Conservation (phyloP, 2,329 filamentous ascomycete species). For the Exutisphaerella laricina region DNA sequence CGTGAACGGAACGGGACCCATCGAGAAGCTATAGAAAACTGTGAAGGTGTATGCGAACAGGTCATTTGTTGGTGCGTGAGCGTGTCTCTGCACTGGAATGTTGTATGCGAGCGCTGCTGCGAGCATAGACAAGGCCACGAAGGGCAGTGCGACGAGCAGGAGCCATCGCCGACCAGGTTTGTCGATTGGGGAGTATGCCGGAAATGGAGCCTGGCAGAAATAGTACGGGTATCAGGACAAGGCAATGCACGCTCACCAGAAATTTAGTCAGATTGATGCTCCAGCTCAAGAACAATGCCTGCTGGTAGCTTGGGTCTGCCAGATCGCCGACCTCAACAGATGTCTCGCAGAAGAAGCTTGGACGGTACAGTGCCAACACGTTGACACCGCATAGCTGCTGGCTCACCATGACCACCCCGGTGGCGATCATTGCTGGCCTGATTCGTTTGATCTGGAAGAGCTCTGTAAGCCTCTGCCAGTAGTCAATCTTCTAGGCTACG, state of each 20-base stretch:
- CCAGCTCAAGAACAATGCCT: slow-evolving; percentile 27
- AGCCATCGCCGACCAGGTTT: slow-evolving; percentile 52
- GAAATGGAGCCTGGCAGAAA: slow-evolving; percentile 48
- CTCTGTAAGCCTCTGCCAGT: slow-evolving; percentile 24
- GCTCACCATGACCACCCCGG: slow-evolving; percentile 23
- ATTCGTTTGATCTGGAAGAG: slow-evolving; percentile 27
- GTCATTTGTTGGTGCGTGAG: slow-evolving; percentile 48
- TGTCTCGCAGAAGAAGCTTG: slow-evolving; percentile 24
- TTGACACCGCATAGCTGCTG: slow-evolving; percentile 29
- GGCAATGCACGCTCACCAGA: slow-evolving; percentile 1
- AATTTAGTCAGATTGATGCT: slow-evolving; percentile 29
- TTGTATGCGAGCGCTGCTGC: slow-evolving; percentile 48
- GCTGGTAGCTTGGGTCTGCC: slow-evolving; percentile 9
- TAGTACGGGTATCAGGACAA: background rate
- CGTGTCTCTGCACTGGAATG: slow-evolving; percentile 37
- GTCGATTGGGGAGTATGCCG: slow-evolving; percentile 56
- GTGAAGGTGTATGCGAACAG: slow-evolving; percentile 54
- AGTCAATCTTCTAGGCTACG: slow-evolving; percentile 12
- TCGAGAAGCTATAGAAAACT: slow-evolving; percentile 27
- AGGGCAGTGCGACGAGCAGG: slow-evolving; percentile 41
- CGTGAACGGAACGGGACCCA: slow-evolving; percentile 57
- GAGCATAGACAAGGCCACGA: slow-evolving; percentile 44
- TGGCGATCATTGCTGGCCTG: slow-evolving; percentile 24
- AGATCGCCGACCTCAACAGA: slow-evolving; percentile 1
- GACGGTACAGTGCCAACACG: slow-evolving; percentile 26